Percentiles rank a stretch among this genome's conserved stretches.
These are phyloP conservation scores for Sporothrix schenckii DNA, from an alignment of 2,329 filamentous ascomycete species.

Conservation along the genomic window DNA sequence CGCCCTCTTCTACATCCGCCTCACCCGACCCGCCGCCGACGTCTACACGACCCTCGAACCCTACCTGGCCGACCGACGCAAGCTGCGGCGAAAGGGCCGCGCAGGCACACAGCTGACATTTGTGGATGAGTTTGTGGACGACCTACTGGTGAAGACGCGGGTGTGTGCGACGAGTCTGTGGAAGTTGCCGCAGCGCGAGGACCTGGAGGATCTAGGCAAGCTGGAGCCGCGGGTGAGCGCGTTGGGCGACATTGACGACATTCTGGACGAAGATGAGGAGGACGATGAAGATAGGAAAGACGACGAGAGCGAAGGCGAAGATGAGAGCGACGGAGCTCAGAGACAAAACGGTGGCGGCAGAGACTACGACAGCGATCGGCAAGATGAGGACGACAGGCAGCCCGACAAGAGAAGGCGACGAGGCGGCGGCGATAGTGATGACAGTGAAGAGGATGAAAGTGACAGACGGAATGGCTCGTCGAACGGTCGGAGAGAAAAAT, in stretches of 20 bases:
- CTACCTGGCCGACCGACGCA: constrained; percentile 77
- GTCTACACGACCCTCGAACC: constrained; percentile 82
- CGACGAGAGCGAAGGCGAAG: not conserved
- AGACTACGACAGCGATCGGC: constrained; percentile 2
- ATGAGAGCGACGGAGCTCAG: not conserved
- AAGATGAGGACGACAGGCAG: constrained; percentile 12
- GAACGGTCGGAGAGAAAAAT: not conserved
- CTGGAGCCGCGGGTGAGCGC: constrained; percentile 84
- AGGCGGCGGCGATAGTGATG: not conserved
- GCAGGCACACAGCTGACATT: constrained; percentile 75
- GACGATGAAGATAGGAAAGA: constrained; percentile 35
- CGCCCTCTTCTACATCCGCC: constrained; percentile 87
- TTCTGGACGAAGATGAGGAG: constrained; percentile 64
- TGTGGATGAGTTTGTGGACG: constrained; percentile 92
- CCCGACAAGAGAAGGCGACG: constrained; percentile 1
- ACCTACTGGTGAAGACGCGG: constrained; percentile 82
- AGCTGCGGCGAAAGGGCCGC: constrained; percentile 75
- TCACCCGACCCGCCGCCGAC: constrained; percentile 80
- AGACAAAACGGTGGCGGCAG: not conserved
- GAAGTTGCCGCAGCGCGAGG: constrained; percentile 81
- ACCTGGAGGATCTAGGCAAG: constrained; percentile 85
- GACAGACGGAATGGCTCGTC: not conserved
- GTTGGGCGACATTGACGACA: constrained; percentile 74
- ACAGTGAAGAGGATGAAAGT: not conserved
- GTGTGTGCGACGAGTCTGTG: constrained; percentile 90